Conservation (phyloP, 331 rosid species). For the Pyrus hybrid region DNA sequence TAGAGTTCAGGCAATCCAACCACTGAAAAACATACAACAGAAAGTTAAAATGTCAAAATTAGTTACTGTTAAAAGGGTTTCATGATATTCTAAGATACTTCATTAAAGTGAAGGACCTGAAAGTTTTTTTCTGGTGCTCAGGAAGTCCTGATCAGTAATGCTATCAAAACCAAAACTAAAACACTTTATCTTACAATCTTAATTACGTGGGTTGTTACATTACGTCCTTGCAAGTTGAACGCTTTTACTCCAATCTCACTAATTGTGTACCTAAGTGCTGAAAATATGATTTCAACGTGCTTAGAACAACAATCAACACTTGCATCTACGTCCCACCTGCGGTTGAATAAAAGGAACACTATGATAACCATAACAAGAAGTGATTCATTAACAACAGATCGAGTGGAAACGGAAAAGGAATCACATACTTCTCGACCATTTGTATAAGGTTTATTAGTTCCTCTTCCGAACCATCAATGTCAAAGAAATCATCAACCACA, state of each 20-base stretch:
- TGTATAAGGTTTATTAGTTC: constrained; percentile 59
- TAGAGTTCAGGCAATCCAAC: constrained; percentile 59
- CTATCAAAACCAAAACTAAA: background rate
- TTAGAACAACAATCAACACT: constrained; percentile 48
- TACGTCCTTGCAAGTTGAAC: constrained; percentile 42
- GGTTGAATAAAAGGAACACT: no score
- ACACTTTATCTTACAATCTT: constrained; percentile 48
- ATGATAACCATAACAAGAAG: no score
- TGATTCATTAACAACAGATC: no score
- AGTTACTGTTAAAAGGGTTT: background rate
- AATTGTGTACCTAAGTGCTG: constrained; percentile 45
- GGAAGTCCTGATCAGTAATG: background rate
- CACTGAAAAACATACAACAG: constrained; percentile 40
- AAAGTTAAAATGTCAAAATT: background rate
- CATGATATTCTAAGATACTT: background rate
- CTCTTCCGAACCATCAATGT: constrained; percentile 57
- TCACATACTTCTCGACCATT: constrained; percentile 54
- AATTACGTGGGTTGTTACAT: constrained; percentile 39
- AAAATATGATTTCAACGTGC: constrained; percentile 62
- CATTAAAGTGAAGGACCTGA: background rate
- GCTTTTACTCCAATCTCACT: constrained; percentile 59
- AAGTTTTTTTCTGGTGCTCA: background rate
- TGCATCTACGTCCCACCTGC: constrained; percentile 75
- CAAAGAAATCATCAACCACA: constrained; percentile 80
- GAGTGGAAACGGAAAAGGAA: background rate